A percentile compares a stretch with the other conserved stretches of the same genome.
phyloP scores from a whole-genome alignment of 2,329 filamentous ascomycete species.

The Fusarium oxysporum region DNA sequence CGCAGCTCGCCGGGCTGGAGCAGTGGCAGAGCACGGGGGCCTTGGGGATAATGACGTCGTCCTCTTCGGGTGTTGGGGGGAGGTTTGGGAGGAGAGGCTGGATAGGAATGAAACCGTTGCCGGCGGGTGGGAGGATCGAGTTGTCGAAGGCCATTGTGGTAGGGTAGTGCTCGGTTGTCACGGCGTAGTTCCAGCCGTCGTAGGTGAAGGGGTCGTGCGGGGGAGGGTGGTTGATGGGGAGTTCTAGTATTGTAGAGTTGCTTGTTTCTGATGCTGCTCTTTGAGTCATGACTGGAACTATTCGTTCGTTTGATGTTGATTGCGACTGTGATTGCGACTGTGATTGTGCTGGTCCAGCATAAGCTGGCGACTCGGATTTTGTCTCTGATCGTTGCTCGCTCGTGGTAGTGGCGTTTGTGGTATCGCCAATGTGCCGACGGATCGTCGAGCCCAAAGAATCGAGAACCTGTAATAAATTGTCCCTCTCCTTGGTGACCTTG shows the following conservation, averaged over 20 bases:
- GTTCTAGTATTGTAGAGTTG: slow-evolving; percentile 9
- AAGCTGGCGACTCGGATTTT: not conserved
- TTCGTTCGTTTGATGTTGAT: not conserved
- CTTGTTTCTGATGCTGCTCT: slow-evolving; percentile 16
- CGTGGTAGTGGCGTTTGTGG: not conserved
- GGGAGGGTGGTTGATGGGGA: slow-evolving; percentile 13
- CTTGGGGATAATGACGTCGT: slow-evolving; percentile 23
- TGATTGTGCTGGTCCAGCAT: not conserved
- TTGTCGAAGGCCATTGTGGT: slow-evolving; percentile 16
- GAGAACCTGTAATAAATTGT: slow-evolving; percentile 31
- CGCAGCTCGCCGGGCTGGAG: slow-evolving; percentile 10
- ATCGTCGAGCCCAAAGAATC: slow-evolving; percentile 30
- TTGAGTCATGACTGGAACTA: not conserved
- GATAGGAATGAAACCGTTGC: not conserved
- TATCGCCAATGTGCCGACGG: slow-evolving; percentile 27
- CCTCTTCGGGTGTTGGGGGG: not conserved
- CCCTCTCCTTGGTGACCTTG: slow-evolving; percentile 42
- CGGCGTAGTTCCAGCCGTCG: slow-evolving; percentile 14
- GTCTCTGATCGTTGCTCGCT: not conserved
- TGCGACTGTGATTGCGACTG: not conserved
- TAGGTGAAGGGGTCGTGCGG: slow-evolving; percentile 4
- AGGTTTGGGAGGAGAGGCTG: slow-evolving; percentile 1
- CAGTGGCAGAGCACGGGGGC: slow-evolving; percentile 12
- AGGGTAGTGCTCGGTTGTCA: slow-evolving; percentile 2
- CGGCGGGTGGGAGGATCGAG: slow-evolving; percentile 5